Conservation (phyloP, 1,284 basidiomycete species). For the Tylopilus sp. region DNA sequence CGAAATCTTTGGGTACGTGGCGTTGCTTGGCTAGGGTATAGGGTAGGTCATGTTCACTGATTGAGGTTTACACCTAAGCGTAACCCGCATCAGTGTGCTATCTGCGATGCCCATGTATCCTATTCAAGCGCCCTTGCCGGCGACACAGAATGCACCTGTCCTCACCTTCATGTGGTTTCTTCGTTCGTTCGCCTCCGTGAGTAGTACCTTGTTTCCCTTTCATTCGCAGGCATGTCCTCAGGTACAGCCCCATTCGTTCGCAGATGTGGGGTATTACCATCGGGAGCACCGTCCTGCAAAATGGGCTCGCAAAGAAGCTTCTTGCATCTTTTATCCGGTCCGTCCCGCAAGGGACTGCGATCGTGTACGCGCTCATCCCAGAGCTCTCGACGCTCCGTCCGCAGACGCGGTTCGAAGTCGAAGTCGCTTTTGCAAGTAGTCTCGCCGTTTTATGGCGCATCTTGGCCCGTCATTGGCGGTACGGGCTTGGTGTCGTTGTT, state of each 20-base stretch:
- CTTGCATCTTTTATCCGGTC: constrained; percentile 21
- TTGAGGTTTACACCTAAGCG: no score
- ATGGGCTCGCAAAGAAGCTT: constrained; percentile 22
- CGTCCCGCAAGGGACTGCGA: constrained; percentile 8
- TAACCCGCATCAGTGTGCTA: neutral
- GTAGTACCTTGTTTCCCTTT: neutral
- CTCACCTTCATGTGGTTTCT: constrained; percentile 34
- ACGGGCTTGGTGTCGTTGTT: neutral
- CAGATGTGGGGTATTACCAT: constrained; percentile 2
- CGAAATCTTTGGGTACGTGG: no score
- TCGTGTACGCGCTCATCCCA: constrained; percentile 11
- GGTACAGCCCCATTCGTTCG: neutral
- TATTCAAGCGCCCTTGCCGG: constrained; percentile 36
- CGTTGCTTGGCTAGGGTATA: no score
- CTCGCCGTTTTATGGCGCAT: neutral
- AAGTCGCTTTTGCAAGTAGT: neutral
- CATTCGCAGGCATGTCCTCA: neutral
- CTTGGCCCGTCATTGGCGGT: neutral
- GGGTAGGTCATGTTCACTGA: no score
- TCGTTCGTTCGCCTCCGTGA: constrained; percentile 26
- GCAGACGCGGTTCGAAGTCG: neutral
- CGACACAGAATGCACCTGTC: constrained; percentile 30
- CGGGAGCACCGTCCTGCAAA: neutral
- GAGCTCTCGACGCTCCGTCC: neutral
- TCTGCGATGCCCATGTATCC: constrained; percentile 14